phyloP scores from a whole-genome alignment of 495 filamentous ascomycete species.

The Aspergillus heteromorphus region DNA sequence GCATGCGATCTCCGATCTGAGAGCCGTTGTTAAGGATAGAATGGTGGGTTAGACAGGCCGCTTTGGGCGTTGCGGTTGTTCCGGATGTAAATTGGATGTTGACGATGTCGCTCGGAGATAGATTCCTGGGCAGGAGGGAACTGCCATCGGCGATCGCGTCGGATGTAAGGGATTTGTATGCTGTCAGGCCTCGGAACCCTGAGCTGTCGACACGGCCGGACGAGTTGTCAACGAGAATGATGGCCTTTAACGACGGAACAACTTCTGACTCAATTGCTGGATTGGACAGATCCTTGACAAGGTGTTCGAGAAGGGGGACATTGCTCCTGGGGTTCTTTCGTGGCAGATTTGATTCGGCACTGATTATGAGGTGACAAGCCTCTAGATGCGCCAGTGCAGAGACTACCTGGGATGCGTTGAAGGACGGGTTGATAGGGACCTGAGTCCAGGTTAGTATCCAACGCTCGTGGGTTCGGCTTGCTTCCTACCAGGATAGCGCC shows the following conservation, averaged over 20 bases:
- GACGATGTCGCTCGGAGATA: slow-evolving; percentile 66
- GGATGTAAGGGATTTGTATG: slow-evolving; percentile 44
- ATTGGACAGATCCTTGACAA: slow-evolving; percentile 55
- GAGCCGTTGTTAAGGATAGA: slow-evolving; percentile 87
- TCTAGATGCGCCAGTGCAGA: slow-evolving; percentile 73
- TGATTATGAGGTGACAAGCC: slow-evolving; percentile 73
- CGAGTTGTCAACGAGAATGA: slow-evolving; percentile 83
- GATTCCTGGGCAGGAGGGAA: slow-evolving; percentile 34
- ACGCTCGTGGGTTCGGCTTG: too few species aligned
- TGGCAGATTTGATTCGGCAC: slow-evolving; percentile 78
- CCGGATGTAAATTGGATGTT: slow-evolving; percentile 98
- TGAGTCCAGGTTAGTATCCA: slow-evolving; percentile 18
- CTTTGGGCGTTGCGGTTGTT: slow-evolving; percentile 86
- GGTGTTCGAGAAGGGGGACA: slow-evolving; percentile 56
- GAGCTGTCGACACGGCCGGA: slow-evolving; percentile 48
- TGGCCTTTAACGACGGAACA: slow-evolving; percentile 62
- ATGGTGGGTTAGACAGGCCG: slow-evolving; percentile 79
- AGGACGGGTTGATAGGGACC: slow-evolving; percentile 88
- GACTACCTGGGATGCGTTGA: slow-evolving; percentile 73
- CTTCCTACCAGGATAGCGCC: slow-evolving; percentile 74
- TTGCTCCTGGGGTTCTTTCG: slow-evolving; percentile 78
- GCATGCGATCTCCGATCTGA: slow-evolving; percentile 78
- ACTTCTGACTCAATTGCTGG: slow-evolving; percentile 53
- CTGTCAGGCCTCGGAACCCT: slow-evolving; percentile 43
- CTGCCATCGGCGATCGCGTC: slow-evolving; percentile 45